Percentiles rank a stretch among this genome's conserved stretches.
Conservation (phyloP, 1,284 basidiomycete genomes). For the Golubevia pallescens region DNA sequence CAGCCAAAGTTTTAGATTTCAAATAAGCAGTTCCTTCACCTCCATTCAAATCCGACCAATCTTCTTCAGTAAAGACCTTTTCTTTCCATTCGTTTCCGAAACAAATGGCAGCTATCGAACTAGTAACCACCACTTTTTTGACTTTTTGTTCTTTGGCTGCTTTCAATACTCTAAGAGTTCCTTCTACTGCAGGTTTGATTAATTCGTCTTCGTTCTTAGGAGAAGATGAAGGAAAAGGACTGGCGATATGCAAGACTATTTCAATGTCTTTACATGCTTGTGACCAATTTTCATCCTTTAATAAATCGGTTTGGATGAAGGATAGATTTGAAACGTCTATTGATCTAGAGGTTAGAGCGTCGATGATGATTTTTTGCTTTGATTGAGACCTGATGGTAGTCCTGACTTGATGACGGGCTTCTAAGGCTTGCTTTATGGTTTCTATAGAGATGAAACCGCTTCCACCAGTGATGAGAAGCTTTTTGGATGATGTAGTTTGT, state of each 20-base stretch:
- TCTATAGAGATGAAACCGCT: slow-evolving; percentile 12
- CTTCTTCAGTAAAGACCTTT: slow-evolving; percentile 4
- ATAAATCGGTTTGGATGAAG: slow-evolving; percentile 6
- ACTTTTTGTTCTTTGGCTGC: slow-evolving; percentile 43
- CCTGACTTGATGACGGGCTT: slow-evolving; percentile 9
- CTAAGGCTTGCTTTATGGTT: slow-evolving; percentile 6
- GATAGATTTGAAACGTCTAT: not conserved
- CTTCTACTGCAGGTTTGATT: slow-evolving; percentile 53
- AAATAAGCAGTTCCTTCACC: slow-evolving; percentile 17
- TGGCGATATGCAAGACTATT: slow-evolving; percentile 49
- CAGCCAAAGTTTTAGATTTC: slow-evolving; percentile 41
- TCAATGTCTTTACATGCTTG: slow-evolving; percentile 8
- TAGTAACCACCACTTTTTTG: slow-evolving; percentile 53
- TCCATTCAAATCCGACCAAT: slow-evolving; percentile 9
- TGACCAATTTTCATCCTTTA: slow-evolving; percentile 16
- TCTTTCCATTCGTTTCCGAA: slow-evolving; percentile 5
- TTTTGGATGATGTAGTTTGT: slow-evolving; percentile 66
- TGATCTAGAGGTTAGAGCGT: not conserved
- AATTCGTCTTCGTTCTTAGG: slow-evolving; percentile 50
- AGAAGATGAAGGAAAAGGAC: slow-evolving; percentile 49
- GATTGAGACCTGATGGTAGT: slow-evolving; percentile 10
- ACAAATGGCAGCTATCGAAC: slow-evolving; percentile 46
- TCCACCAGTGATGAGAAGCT: slow-evolving; percentile 19
- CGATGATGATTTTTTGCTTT: no score
- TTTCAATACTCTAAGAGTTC: slow-evolving; percentile 49